Base-by-base conservation (phyloP, 1,284 basidiomycete genomes). In the Nidula niveotomentosa region DNA sequence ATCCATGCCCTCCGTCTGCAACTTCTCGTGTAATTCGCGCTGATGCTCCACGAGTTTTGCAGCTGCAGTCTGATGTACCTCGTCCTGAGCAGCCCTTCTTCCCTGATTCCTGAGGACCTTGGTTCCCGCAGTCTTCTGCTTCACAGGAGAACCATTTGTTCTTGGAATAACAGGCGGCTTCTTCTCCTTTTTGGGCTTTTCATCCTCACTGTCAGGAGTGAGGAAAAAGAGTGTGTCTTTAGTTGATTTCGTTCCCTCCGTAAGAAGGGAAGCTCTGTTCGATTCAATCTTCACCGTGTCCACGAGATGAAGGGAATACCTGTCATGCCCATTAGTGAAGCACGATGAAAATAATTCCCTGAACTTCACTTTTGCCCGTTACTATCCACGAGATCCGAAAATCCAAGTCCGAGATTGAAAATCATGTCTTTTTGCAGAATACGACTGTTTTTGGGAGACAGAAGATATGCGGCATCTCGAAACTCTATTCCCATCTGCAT, bases 181-280 rank as follows among this genome's bases (percentile, higher is more conserved):
- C 67, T 86, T 86, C 30, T 76, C 64, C 62, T 84, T 88, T 59
- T 80, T 79, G 10, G 80, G 71, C 55, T 78, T 79, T 52, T 82
- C 76, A 15, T 78, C 77, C 39, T 83, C 81, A 44, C 79, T 79
- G 9, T 84, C 84, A 2, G 79, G 75, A 37, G 83, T 88, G 50
- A 90, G 69, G 79, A 94, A 96, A 77, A 98, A 96, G 55, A 97
- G 80, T 0, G 93, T 91, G 57, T 98, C 94, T 65, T 93, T 93
- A 45, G 88, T 75, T 34, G 84, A 85, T 65, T 92, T 94, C 52
- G 88, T 82, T 5, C 93, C 94, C 56, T 94, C 90, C 0, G 94
- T 96, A 45, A 98, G 77, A 58, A 91, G 82, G 3, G 80, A 76
- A 2, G 88, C 85, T 53, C 84, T 86, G 53, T 88, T 83, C 44